Conservation (phyloP, 495 filamentous ascomycete species). For the Hyaloscypha bicolor region DNA sequence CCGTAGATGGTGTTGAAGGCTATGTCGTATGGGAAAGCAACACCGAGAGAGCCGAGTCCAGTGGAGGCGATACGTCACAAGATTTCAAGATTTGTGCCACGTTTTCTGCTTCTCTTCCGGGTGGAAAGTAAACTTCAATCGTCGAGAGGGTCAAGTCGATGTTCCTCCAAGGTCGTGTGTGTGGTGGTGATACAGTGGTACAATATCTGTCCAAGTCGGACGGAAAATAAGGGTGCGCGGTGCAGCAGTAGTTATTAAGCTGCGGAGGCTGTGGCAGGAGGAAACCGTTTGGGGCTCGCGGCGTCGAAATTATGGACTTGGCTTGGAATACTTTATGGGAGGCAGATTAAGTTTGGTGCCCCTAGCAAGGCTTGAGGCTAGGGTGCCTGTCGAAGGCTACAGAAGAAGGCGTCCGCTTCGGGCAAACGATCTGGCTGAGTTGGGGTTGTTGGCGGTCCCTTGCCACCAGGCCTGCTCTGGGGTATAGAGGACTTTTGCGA, state of each 20-base stretch:
- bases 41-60: background rate
- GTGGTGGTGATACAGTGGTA: background rate
- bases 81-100: background rate
- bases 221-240: background rate
- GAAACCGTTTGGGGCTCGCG: background rate
- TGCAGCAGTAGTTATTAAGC: background rate
- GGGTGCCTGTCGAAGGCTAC: background rate
- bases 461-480: background rate
- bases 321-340: background rate
- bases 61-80: background rate
- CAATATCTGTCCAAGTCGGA: background rate
- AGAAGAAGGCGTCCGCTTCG: conserved; percentile 1
- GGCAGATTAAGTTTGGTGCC: conserved; percentile 8
- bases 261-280: background rate
- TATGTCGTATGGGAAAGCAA: background rate
- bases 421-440: background rate
- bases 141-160: background rate
- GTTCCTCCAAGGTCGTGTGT: background rate
- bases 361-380: background rate
- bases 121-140: background rate
- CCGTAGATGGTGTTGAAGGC: background rate
- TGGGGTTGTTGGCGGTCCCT: background rate
- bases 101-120: background rate
- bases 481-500: background rate
- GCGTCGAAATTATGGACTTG: background rate